These are phyloP conservation scores for Leptodontidium sp. DNA, from an alignment of 2,329 filamentous ascomycete species.

Conservation along the genomic window DNA sequence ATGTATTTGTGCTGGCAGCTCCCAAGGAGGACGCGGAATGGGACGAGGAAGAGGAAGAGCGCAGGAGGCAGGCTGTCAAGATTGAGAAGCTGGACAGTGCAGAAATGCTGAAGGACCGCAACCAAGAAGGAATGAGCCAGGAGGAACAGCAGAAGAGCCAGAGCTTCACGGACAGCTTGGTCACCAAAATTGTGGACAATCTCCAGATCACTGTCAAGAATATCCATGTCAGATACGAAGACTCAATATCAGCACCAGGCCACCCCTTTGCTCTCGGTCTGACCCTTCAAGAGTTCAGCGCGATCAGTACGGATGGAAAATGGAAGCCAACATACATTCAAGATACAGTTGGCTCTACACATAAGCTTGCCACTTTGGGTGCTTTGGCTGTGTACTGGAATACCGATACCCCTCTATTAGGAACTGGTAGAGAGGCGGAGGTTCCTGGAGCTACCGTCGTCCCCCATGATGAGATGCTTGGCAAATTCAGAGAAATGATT, in stretches of 20 bases:
- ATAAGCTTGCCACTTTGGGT: slow-evolving; percentile 92
- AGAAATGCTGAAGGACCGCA: slow-evolving; percentile 91
- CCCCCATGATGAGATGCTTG: slow-evolving; percentile 79
- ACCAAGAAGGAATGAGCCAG: slow-evolving; percentile 88
- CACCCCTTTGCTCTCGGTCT: slow-evolving; percentile 94
- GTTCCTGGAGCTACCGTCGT: slow-evolving; percentile 64
- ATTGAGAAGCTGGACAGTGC: slow-evolving; percentile 99
- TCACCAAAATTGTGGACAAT: slow-evolving; percentile 98
- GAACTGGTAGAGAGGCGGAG: slow-evolving; percentile 78
- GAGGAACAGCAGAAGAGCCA: slow-evolving; percentile 98
- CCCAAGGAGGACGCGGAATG: slow-evolving; percentile 96
- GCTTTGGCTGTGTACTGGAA: slow-evolving; percentile 98
- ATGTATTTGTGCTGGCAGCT: slow-evolving; percentile 94
- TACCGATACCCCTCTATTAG: slow-evolving; percentile 86
- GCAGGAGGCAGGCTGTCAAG: slow-evolving; percentile 87
- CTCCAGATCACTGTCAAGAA: slow-evolving; percentile 98
- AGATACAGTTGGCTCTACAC: slow-evolving; percentile 80
- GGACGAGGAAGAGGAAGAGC: slow-evolving; percentile 90
- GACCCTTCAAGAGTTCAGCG: slow-evolving; percentile 95
- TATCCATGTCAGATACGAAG: slow-evolving; percentile 97
- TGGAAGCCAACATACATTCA: slow-evolving; percentile 98
- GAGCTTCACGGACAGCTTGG: slow-evolving; percentile 93
- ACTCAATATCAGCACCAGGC: slow-evolving; percentile 92
- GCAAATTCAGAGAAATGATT: slow-evolving; percentile 81
- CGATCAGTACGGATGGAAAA: slow-evolving; percentile 91